These are phyloP conservation scores for Russula compacta DNA, from an alignment of 768 basidiomycete species.

Conservation along the genomic window DNA sequence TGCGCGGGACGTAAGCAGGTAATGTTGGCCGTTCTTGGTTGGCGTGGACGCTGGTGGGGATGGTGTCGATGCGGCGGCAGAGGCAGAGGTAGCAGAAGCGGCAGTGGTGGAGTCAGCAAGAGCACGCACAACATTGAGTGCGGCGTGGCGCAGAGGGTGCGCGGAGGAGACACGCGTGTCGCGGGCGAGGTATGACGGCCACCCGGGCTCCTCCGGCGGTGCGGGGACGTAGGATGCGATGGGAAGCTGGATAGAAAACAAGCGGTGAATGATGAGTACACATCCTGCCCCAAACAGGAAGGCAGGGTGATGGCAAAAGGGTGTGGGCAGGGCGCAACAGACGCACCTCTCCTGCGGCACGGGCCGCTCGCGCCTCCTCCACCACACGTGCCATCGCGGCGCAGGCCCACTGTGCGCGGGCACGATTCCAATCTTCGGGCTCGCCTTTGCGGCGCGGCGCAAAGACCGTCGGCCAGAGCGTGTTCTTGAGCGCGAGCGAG, in stretches of 20 bases:
- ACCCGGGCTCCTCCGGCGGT: conserved; percentile 34
- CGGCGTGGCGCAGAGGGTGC: conserved; percentile 83
- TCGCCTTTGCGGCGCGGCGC: conserved; percentile 62
- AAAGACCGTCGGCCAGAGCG: conserved; percentile 82
- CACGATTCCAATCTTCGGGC: conserved; percentile 54
- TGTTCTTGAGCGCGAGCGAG: conserved; percentile 56
- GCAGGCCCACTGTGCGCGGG: conserved; percentile 65
- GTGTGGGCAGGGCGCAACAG: background rate
- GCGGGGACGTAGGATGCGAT: conserved; percentile 63
- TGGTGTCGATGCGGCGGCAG: conserved; percentile 8
- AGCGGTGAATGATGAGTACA: background rate
- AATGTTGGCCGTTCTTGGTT: conserved; percentile 57
- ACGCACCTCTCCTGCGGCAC: conserved; percentile 50
- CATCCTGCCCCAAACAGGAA: background rate
- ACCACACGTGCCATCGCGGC: conserved; percentile 51
- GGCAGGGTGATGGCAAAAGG: background rate
- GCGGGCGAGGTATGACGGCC: conserved; percentile 40
- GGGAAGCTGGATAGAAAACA: conserved; percentile 45
- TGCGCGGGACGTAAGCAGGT: conserved; percentile 76
- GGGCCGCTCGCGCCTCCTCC: conserved; percentile 40
- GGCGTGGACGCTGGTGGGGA: conserved; percentile 14
- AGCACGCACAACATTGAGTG: conserved; percentile 63
- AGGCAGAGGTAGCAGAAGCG: conserved; percentile 17
- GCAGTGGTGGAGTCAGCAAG: conserved; percentile 42
- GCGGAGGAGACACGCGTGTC: conserved; percentile 61